Base-by-base conservation (phyloP, 2,329 filamentous ascomycete genomes). In the Polytolypa hystricis region DNA sequence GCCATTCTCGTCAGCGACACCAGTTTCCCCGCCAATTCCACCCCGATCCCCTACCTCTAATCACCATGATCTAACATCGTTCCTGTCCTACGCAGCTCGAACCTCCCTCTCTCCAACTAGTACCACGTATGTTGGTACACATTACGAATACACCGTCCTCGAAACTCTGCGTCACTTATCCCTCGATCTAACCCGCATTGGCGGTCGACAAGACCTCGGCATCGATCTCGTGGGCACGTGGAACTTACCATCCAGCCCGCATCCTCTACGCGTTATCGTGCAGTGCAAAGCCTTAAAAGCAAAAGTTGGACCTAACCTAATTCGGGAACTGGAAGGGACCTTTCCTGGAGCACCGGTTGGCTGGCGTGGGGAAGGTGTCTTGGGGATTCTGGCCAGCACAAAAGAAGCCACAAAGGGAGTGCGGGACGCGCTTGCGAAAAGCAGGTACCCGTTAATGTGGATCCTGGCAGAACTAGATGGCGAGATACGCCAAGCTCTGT, bases 381-480 rank as follows among this genome's bases (percentile, higher is more conserved):
- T 94, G 21, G 87, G 77, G 0, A 51, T 94, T 11, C 59, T 95
- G 37, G 79, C 82, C 16, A 72, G 76, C 3, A 75, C 79, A 44
- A 67, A 71, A 42, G 67, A 76, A 36, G 81, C 85, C 20, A 93
- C 86, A 0, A 81, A 76, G 51, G 89, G 87, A 1, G 77, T 93
- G 3, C 65, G 83, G 39, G 77, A 85, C 32, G 77, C 84, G 16
- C 52, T 95, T 46, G 70, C 70, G 4, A 64, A 74, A 40, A 82
- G 80, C 51, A 57, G 63, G 25, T 77, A 73, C 64, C 82, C 85
- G 1, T 72, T 94, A 67, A 77, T 78, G 0, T 93, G 65, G 63
- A 56, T 66, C 48, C 55, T 65, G 50, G 55, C 64, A 40, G 58
- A 60, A 40, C 39, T 52, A 35, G 53, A 57, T 35, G 58, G 57